These are phyloP conservation scores for Boletus sp. DNA, from an alignment of 1,284 basidiomycete genomes.

Conservation along the genomic window DNA sequence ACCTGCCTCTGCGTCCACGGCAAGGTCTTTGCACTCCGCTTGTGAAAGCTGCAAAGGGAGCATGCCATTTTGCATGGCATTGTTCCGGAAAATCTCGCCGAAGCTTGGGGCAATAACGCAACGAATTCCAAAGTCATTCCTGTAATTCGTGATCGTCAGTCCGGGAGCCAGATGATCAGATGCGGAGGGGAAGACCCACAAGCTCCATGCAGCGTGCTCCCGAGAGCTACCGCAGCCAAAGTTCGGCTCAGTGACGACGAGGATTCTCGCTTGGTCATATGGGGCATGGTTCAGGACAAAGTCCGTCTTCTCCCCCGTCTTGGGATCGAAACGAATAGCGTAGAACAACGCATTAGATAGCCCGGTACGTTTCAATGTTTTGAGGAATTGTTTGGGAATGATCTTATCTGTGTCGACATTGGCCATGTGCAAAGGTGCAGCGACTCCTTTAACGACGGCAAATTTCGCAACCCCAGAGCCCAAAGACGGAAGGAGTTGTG, in stretches of 20 bases:
- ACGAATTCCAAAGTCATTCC: conserved; percentile 93
- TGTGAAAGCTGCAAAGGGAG: conserved; percentile 80
- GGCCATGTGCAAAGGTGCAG: conserved; percentile 87
- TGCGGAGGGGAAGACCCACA: conserved; percentile 52
- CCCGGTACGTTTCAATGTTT: conserved; percentile 92
- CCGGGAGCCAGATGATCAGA: neutral
- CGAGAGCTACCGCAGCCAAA: conserved; percentile 95
- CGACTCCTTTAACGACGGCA: conserved; percentile 76
- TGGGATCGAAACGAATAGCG: conserved; percentile 77
- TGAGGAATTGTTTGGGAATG: conserved; percentile 95
- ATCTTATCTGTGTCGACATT: conserved; percentile 99
- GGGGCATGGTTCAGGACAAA: conserved; percentile 89
- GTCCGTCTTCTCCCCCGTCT: conserved; percentile 79
- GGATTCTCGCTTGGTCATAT: conserved; percentile 77
- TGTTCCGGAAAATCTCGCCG: conserved; percentile 92
- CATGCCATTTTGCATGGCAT: conserved; percentile 97
- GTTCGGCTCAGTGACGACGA: conserved; percentile 89
- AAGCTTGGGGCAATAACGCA: conserved; percentile 93
- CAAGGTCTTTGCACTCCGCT: conserved; percentile 73
- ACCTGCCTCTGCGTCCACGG: conserved; percentile 79
- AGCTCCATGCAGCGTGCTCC: conserved; percentile 96
- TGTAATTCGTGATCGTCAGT: conserved; percentile 31
- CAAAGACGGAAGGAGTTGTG: conserved; percentile 50
- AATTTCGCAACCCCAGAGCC: conserved; percentile 77
- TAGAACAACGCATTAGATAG: conserved; percentile 89